Evolutionary conservation across 306 rosid genomes (phyloP), one percentile per base, ranked within the genome.

Genomic region (Herpetospermum pedunculosum): DNA sequence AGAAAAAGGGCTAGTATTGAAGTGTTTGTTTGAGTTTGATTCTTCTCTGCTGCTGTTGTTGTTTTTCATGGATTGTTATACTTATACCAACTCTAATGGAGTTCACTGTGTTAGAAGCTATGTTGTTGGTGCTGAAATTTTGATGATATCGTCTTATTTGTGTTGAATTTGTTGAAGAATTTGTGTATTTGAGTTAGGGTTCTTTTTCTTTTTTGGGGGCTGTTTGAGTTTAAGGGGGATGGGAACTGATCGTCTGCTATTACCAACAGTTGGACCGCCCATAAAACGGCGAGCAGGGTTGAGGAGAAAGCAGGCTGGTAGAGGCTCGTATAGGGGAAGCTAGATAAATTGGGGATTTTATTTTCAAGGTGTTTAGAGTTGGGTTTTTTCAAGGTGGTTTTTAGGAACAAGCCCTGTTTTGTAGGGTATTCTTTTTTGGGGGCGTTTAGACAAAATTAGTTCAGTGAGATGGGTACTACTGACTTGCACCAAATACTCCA

Each of bases 311-410:
- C 99, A 95, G 84, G 99, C 99, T 67, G 97, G 99, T 83, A 85
- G 99, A 91, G 99, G 99, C 23, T 95, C 99, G 16, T 95, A 95
- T 37, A 86, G 99, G 81, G 99, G 96, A 68, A 95, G 99, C 86
- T 94, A 92, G 96, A 79, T 46, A 49, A 68, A 63, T 35, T 37
- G 65, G 57, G 52, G 25, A 43, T 35, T 69, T 19, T 34, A 13
- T 59, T 60, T 34, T 54, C 54, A 70, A 71, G 73, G 77, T 4
- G n/a, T 74, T 74, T 32, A 59, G 41, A 57, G 74, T 76, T 63
- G 47, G 47, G 77, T 29, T 10, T 47, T 59, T 58, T 41, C 54
- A 41, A 59, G 40, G 65, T 60, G 9, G 26, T 38, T 74, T 74
- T 14, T 38, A 54, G 68, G 54, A 41, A 43, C 47, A 11, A 35